Percentiles rank a stretch among this genome's conserved stretches.
These are phyloP conservation scores for Kalaharituber pfeilii DNA, from an alignment of 2,329 filamentous ascomycete species.

Conservation along the genomic window DNA sequence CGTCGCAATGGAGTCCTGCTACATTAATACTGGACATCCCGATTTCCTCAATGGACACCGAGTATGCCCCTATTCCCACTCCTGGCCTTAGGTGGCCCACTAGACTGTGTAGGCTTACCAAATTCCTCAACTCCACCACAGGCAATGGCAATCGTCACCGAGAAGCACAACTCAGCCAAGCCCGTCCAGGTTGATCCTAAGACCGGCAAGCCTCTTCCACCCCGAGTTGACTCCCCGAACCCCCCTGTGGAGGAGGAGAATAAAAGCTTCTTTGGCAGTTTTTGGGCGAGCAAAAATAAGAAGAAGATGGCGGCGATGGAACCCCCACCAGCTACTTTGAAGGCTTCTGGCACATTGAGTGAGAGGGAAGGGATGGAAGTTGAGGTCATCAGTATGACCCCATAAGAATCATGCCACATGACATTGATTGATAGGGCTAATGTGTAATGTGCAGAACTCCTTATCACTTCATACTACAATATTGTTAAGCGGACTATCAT, in stretches of 20 bases:
- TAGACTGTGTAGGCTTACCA: too few relatives aligned
- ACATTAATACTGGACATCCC: conserved; percentile 95
- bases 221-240: conserved; percentile 65
- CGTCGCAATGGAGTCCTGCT: conserved; percentile 88
- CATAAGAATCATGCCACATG: too few relatives aligned
- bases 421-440: conserved; percentile 10
- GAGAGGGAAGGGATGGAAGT: conserved; percentile 93
- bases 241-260: conserved; percentile 41
- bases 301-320: conserved; percentile 99
- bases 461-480: conserved; percentile 95
- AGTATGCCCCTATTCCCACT: conserved; percentile 31
- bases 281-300: conserved; percentile 99
- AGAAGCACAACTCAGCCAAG: conserved; percentile 63
- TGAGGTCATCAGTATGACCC: conserved; percentile 82
- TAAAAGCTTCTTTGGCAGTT: conserved; percentile 87
- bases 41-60: conserved; percentile 95
- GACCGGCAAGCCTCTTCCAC: conserved; percentile 81
- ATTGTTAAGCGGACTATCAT: conserved; percentile 98
- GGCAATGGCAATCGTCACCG: conserved; percentile 96
- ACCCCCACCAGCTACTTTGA: conserved; percentile 74
- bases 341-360: conserved; percentile 81
- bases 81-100: neutral
- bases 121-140: conserved; percentile 24
- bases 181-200: conserved; percentile 95
- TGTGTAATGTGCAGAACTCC: conserved; percentile 45